Percentiles rank a stretch among this genome's conserved stretches.
These are phyloP conservation scores for Pleurotus platypus DNA, from an alignment of 768 basidiomycete genomes.

Conservation along the genomic window DNA sequence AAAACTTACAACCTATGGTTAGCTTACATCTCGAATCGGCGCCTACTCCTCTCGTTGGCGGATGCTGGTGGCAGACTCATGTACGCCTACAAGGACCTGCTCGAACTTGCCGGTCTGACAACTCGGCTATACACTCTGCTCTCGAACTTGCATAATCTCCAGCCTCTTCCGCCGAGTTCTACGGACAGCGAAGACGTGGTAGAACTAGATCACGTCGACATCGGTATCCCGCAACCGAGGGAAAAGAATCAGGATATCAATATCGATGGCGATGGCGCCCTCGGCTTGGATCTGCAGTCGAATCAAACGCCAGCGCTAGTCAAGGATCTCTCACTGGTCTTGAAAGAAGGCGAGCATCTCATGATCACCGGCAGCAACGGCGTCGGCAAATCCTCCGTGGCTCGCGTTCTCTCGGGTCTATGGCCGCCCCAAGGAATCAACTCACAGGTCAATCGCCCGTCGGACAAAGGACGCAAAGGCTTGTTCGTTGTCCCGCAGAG, in stretches of 20 bases:
- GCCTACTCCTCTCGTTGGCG: conserved; percentile 89
- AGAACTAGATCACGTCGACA: conserved; percentile 64
- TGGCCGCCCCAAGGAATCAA: conserved; percentile 64
- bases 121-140: conserved; percentile 85
- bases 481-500: conserved; percentile 91
- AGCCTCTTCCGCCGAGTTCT: conserved; percentile 40
- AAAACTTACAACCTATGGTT: neutral
- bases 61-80: conserved; percentile 95
- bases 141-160: conserved; percentile 78
- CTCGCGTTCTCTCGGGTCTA: conserved; percentile 83
- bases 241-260: conserved; percentile 9
- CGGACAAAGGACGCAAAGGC: conserved; percentile 41
- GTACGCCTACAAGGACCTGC: conserved; percentile 95
- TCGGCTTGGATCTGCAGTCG: conserved; percentile 18
- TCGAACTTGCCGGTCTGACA: conserved; percentile 93
- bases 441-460: conserved; percentile 29
- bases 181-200: conserved; percentile 40
- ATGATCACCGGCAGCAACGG: conserved; percentile 95
- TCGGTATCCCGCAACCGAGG: conserved; percentile 51
- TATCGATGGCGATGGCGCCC: conserved; percentile 10
- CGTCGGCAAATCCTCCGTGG: conserved; percentile 87
- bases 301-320: conserved; percentile 51
- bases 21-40: conserved; percentile 89
- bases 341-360: conserved; percentile 76
- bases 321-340: conserved; percentile 58